Evolutionary conservation across 2,329 filamentous ascomycete genomes (phyloP).

Genomic region (Phyllosticta capitalensis): DNA sequence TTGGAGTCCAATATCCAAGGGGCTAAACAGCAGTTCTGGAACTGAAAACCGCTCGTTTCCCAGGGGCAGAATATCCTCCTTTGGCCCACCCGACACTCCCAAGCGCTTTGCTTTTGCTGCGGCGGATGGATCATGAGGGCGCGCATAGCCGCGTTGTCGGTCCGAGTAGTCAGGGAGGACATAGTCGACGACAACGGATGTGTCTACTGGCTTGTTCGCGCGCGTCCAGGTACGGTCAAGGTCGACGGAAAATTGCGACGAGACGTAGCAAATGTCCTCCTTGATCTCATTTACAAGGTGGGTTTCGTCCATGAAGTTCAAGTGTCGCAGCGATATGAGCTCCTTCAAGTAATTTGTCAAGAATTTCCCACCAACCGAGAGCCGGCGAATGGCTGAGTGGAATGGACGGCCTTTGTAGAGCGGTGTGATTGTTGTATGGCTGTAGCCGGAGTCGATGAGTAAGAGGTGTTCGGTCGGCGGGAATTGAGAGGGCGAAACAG

Average conservation of each 20-base stretch:
- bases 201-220: constrained; percentile 48
- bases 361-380: constrained; percentile 87
- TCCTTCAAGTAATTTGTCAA: constrained; percentile 89
- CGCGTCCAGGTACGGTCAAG: constrained; percentile 66
- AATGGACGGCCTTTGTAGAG: constrained; percentile 71
- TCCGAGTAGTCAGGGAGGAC: constrained; percentile 73
- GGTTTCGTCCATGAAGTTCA: constrained; percentile 90
- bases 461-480: constrained; percentile 70
- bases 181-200: constrained; percentile 72
- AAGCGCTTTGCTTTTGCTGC: constrained; percentile 44
- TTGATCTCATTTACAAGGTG: constrained; percentile 96
- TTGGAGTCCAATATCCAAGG: constrained; percentile 72
- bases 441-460: constrained; percentile 85
- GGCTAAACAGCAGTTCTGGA: constrained; percentile 82
- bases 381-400: constrained; percentile 69
- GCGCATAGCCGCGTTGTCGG: constrained; percentile 56
- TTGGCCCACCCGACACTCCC: constrained; percentile 37
- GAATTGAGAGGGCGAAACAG: constrained; percentile 32
- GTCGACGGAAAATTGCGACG: constrained; percentile 63
- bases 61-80: constrained; percentile 75
- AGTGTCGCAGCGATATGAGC: constrained; percentile 79
- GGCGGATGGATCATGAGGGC: constrained; percentile 64
- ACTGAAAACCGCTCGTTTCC: constrained; percentile 88
- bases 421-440: constrained; percentile 83
- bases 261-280: constrained; percentile 77